phyloP scores from a whole-genome alignment of 139 green algal species.

The Picochlorum sp. region DNA sequence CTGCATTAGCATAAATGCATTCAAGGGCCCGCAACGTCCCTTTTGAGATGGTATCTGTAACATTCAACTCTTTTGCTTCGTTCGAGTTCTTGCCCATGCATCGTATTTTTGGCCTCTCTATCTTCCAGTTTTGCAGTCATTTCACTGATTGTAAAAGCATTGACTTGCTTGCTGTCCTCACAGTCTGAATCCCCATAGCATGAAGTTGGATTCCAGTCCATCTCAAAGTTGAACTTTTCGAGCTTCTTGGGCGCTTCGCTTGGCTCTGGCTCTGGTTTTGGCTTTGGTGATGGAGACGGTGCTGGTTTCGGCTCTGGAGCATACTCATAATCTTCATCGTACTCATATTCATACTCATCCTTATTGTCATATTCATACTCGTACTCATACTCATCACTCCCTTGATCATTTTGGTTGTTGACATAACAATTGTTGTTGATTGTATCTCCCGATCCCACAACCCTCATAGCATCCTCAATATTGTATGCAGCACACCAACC shows the following conservation, averaged over 20 bases:
- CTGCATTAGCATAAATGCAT: not conserved
- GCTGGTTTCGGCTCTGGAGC: not conserved
- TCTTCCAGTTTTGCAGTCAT: not conserved
- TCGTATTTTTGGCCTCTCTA: not conserved
- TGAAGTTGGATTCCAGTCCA: not conserved
- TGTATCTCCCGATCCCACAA: not conserved
- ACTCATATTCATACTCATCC: not conserved
- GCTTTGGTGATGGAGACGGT: not conserved
- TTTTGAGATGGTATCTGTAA: not conserved
- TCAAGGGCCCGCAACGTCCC: not conserved
- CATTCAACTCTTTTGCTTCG: not conserved
- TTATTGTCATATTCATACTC: not conserved
- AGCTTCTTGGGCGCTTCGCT: not conserved
- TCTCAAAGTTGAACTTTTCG: not conserved
- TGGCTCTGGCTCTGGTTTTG: not conserved
- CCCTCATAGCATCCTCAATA: not conserved
- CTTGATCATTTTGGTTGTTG: not conserved
- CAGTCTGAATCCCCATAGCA: not conserved
- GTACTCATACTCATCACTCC: not conserved
- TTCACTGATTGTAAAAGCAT: slow-evolving; percentile 2
- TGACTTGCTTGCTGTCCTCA: slow-evolving; percentile 1
- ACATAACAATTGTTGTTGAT: not conserved
- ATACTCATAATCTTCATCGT: no score
- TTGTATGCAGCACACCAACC: not conserved
- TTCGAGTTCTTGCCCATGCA: slow-evolving; percentile 1